Base-by-base conservation (phyloP, 139 green algal genomes). In the Mychonastes homosphaera region DNA sequence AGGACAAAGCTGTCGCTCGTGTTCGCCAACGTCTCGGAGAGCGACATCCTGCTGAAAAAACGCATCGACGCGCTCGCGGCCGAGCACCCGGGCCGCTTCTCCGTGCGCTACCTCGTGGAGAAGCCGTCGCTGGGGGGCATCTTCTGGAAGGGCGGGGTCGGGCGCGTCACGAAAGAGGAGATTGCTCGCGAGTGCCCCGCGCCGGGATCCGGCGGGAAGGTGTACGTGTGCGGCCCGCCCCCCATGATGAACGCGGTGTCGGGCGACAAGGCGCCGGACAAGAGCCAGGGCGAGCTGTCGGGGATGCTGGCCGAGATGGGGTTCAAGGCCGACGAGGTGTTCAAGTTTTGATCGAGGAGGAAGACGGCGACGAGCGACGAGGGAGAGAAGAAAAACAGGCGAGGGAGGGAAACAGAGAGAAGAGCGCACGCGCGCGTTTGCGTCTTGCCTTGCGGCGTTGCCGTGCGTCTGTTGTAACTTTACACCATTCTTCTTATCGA, bases 221-320 rank as follows among this genome's bases (percentile, higher is more conserved):
- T 94, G 8, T 59, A 85, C 38, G 81, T 88, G 16, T 86, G 81
- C 52, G 82, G 82, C 15, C 82, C 82, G 6, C 80, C 78, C 3
- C 62, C 67, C 4, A 87, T 94, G 77, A 81, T 81, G 74, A 59
- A 64, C 8, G 63, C 55, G 1, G 44, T 81, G 1, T 57, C 26
- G 36, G 74, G 74, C 35, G 66, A 74, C 74, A 81, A 81, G 59
- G 74, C 66, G 12, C 65, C 50, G 6, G 63, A 78, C 59, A 78
- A 72, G 55, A 60, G 27, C 5, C 69, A 80, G 57, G 73, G 34
- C 27, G 68, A 78, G 58, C 64, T 92, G 3, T 67, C 32, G 18
- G 84, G 84, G 0, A 18, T 87, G 32, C 67, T 92, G 10, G 88
- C 87, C 58, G 67, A 81, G 2, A 38, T 90, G 54, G 84, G 84